phyloP scores from a whole-genome alignment of 2,329 filamentous ascomycete genomes.

The Verticillium alfalfae region DNA sequence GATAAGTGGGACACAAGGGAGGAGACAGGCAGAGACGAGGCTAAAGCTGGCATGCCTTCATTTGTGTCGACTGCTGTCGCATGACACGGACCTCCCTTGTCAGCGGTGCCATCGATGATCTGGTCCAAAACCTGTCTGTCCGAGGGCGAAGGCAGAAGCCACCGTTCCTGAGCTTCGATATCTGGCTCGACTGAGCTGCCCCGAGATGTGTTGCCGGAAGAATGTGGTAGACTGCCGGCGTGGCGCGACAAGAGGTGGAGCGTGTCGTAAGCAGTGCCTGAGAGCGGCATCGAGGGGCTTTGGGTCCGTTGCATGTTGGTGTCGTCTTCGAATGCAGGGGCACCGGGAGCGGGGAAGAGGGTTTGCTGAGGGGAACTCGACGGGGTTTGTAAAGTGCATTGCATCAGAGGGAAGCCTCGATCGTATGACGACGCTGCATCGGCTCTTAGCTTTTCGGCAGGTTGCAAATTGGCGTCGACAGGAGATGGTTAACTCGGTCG shows the following conservation, averaged over 20 bases:
- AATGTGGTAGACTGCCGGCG: background rate
- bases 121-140: background rate
- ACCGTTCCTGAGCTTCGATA: background rate
- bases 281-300: background rate
- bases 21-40: background rate
- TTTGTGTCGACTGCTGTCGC: background rate
- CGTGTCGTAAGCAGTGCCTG: background rate
- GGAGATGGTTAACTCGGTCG: background rate
- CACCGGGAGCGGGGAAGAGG: constrained; percentile 1
- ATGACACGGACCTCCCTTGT: background rate
- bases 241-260: background rate
- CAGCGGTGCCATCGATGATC: background rate
- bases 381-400: background rate
- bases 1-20: background rate
- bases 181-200: background rate
- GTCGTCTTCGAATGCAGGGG: background rate
- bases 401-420: background rate
- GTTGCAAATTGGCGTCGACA: background rate
- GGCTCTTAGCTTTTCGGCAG: background rate
- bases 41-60: background rate
- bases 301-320: background rate
- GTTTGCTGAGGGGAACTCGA: background rate
- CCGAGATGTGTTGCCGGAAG: background rate
- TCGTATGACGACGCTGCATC: background rate
- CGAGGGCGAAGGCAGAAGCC: background rate